Base-by-base conservation (phyloP, 495 filamentous ascomycete species). In the Lophium mytilinum region DNA sequence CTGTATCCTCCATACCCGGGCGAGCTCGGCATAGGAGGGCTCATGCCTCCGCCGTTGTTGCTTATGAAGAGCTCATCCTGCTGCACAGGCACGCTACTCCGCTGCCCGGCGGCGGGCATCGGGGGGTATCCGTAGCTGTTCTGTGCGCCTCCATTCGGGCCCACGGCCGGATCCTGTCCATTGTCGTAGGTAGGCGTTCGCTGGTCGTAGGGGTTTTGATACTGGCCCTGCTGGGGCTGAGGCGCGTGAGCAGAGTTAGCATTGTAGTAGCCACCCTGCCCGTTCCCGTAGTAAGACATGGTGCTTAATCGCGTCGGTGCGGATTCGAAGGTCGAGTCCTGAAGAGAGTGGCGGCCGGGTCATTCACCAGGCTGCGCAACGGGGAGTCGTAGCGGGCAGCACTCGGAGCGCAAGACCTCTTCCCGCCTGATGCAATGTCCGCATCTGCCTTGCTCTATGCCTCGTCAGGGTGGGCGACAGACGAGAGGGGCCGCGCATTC, bases 161-260 rank as follows among this genome's bases (percentile, higher is more conserved):
- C 75, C 63, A 70, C 74, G 19, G 63, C 67, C 37, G 77, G 77
- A 68, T 95, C 88, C 68, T 94, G 88, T 58, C 87, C 89, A 63
- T 77, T 82, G 66, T 90, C 85, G 72, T 86, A 92, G 69, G 89
- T 92, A 50, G 82, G 76, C 65, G 77, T 77, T 52, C 83, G 82
- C 56, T 84, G 77, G 35, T 79, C 73, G 43, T 71, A 68, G 35
- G 67, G 59, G 55, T 65, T 65, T 40, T 62, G 66, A 55, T 64
- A 63, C 41, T 56, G 61, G 48, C 36, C 36, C 18, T 30, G 55
- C 21, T 37, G 37, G 24, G 21, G 41, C 37, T 55, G 52, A 37
- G 57, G 64, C 35, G 66, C 56, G 52, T 67, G 69, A 11, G 58
- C 55, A 35, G 71, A 63, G 50, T 60, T 60, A 37, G 53, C 58